Base-by-base conservation (phyloP, 2,329 filamentous ascomycete genomes). In the Tolypocladium tropicale region DNA sequence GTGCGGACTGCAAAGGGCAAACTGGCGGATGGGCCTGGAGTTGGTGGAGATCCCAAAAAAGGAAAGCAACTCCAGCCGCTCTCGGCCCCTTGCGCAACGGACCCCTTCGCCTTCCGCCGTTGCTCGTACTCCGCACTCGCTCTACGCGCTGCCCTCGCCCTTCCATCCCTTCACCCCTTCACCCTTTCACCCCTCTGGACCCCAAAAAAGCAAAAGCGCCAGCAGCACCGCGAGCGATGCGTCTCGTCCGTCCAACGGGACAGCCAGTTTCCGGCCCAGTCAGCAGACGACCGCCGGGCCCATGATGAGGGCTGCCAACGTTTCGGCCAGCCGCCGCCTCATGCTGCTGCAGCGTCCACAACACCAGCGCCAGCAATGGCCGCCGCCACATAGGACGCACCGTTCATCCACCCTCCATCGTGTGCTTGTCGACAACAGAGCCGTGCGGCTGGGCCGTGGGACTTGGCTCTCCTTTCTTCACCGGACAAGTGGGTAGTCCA, bases 41-140 rank as follows among this genome's bases (percentile, higher is more conserved):
- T 23, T 23, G n/a, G 49, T 23, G 32, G 32, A 41, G 23, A 34
- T n/a, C n/a, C 30, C 21, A 50, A 48, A 56, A 56, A 50, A 41
- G n/a, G 50, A 53, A 53, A 9, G 36, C 34, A 34, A 48, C 46
- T 28, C 30, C 37, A 39, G 49, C 51, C 56, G 36, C 58, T 48
- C 25, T n/a, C 25, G 53, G 58, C 53, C 58, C 58, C 58, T 60
- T 58, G 58, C 58, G 41, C 56, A 33, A 54, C 54, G 33, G 28
- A 23, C 7, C 18, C n/a, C n/a, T 43, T 21, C 4, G 36, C 2
- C 37, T n/a, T n/a, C n/a, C n/a, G n/a, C n/a, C n/a, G n/a, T n/a
- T n/a, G n/a, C n/a, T n/a, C n/a, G n/a, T n/a, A n/a, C n/a, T n/a
- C n/a, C n/a, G n/a, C n/a, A n/a, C n/a, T n/a, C n/a, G n/a, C 43